Percentiles rank a stretch among this genome's conserved stretches.
Conservation (phyloP, 2,329 filamentous ascomycete genomes). For the Boeremia exigua region DNA sequence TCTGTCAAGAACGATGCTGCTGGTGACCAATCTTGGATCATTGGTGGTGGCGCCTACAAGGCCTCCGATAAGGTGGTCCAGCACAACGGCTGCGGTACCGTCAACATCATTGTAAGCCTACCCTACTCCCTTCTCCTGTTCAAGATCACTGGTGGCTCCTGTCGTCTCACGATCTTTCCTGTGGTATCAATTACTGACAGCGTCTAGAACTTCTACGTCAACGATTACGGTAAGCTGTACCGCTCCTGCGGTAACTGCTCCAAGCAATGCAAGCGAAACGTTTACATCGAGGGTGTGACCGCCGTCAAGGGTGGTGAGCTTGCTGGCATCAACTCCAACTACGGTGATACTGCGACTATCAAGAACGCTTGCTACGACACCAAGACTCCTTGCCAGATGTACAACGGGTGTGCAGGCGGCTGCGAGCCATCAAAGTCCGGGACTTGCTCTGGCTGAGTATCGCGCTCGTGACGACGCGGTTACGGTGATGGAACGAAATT, state of each 20-base stretch:
- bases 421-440: constrained; percentile 26
- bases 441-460: neutral
- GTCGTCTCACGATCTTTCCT: too few relatives aligned
- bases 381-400: constrained; percentile 24
- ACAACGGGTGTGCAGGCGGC: constrained; percentile 23
- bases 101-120: constrained; percentile 32
- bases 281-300: constrained; percentile 50
- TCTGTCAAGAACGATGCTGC: constrained; percentile 32
- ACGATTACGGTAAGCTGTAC: constrained; percentile 47
- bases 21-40: constrained; percentile 42
- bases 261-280: constrained; percentile 51
- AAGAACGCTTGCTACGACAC: constrained; percentile 27
- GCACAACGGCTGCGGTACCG: constrained; percentile 46
- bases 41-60: constrained; percentile 44
- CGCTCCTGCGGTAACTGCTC: constrained; percentile 54
- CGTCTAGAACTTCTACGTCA: constrained; percentile 26
- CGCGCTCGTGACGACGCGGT: neutral
- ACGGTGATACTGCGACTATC: constrained; percentile 52
- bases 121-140: neutral
- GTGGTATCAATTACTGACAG: neutral
- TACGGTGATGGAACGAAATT: too few relatives aligned
- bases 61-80: constrained; percentile 47
- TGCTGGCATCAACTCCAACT: constrained; percentile 57
- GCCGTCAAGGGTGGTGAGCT: constrained; percentile 48
- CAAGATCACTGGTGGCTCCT: neutral